Conservation (phyloP, 2,329 filamentous ascomycete genomes). For the Calycina herbarum region DNA sequence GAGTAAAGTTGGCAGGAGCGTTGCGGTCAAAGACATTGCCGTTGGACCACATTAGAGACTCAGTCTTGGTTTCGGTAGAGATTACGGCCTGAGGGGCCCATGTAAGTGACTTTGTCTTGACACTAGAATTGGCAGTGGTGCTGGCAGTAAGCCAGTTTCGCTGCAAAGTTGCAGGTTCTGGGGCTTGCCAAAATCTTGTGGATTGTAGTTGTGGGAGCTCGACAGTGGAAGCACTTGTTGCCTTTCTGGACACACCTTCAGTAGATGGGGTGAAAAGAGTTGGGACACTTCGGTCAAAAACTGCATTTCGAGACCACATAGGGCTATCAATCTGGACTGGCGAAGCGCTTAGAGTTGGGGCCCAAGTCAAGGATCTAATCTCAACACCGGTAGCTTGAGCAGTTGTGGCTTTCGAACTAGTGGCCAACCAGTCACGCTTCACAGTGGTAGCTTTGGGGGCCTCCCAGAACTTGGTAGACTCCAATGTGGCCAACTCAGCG, state of each 20-base stretch:
- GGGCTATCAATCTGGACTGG: constrained; percentile 2
- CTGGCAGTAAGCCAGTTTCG: constrained; percentile 4
- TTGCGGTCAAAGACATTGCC: no score
- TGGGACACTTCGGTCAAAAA: neutral
- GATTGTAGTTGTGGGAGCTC: constrained; percentile 1
- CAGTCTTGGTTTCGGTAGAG: neutral
- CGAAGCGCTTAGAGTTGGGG: neutral
- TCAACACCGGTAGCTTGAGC: neutral
- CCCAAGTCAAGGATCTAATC: constrained; percentile 7
- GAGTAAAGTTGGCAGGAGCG: neutral
- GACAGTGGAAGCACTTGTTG: neutral
- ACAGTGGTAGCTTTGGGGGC: neutral
- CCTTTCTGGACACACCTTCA: neutral
- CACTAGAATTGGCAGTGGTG: neutral
- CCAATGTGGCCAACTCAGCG: constrained; percentile 14
- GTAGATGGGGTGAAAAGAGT: neutral
- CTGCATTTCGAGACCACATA: constrained; percentile 5
- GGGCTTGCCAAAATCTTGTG: neutral
- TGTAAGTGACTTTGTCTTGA: neutral
- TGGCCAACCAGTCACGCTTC: constrained; percentile 15
- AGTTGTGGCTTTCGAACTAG: neutral
- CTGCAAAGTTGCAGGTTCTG: neutral
- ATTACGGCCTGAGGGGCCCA: neutral
- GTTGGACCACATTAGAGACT: neutral
- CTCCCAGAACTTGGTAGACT: constrained; percentile 17